Percentiles rank a stretch among this genome's conserved stretches.
These are phyloP conservation scores for Amaranthus palmeri DNA, from an alignment of 148 eudicot genomes.

Conservation along the genomic window DNA sequence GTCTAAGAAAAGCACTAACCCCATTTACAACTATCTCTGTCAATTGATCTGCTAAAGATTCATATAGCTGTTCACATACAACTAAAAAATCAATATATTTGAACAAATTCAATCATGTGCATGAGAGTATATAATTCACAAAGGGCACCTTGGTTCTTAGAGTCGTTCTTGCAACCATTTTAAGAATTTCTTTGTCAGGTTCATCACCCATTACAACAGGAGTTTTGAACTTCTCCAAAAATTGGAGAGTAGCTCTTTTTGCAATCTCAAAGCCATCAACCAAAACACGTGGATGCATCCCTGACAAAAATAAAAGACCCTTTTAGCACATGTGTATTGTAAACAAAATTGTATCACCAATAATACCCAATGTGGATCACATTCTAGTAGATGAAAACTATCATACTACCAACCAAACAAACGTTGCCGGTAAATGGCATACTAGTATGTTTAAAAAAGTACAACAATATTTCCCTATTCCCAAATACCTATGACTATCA, in stretches of 20 bases:
- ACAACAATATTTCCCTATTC: not conserved
- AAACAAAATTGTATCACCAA: not conserved
- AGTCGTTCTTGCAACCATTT: constrained; percentile 97
- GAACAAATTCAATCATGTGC: not conserved
- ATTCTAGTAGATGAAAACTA: not conserved
- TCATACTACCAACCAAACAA: not conserved
- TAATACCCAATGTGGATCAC: not conserved
- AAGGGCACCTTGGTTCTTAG: constrained; percentile 75
- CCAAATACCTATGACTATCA: not conserved
- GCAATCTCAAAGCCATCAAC: constrained; percentile 99
- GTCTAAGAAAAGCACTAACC: constrained; percentile 42
- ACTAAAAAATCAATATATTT: not conserved
- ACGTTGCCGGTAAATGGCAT: not conserved
- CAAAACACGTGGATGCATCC: constrained; percentile 95
- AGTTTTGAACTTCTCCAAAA: constrained; percentile 88
- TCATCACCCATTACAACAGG: constrained; percentile 92
- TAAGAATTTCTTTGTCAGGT: constrained; percentile 87
- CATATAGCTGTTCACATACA: constrained; percentile 57
- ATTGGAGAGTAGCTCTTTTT: constrained; percentile 84
- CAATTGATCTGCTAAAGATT: constrained; percentile 89
- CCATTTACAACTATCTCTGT: constrained; percentile 82
- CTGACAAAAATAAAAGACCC: constrained; percentile 28
- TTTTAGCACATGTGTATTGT: not conserved
- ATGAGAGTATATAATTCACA: not conserved
- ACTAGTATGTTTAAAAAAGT: not conserved